Base-by-base conservation (phyloP, 345 rosid species). In the Raphanus sativus region DNA sequence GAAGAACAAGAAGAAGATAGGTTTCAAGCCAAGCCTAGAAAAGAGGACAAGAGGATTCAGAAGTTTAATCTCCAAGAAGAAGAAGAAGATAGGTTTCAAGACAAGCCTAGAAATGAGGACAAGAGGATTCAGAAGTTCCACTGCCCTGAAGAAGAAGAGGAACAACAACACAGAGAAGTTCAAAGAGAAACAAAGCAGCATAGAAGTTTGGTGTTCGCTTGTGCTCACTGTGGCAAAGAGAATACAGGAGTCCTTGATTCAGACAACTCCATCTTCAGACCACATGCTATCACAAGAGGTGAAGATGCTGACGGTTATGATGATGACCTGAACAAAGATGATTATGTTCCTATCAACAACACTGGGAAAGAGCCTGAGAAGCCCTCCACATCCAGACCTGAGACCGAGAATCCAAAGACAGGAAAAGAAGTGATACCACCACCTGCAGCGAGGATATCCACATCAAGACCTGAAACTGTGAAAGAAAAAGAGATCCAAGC, bases 221-320 rank as follows among this genome's bases (percentile, higher is more conserved):
- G 79, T 63, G 16, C 30, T 54, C 78, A 79, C 45, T 79, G 82
- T 56, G 78, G 75, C 71, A 68, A 74, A 67, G 75, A 56, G 52
- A 74, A 62, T 60, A 55, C 74, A 67, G 62, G 66, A 62, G 16
- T 63, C 25, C 52, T 24, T 42, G 62, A 73, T 6, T 55, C 75
- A 38, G 30, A 4, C 16, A 64, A 24, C 61, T 79, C 70, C 38
- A 50, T 40, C 67, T 32, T 29, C 12, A 40, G 65, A 54, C 69
- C 60, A 21, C 52, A 62, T 17, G 61, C 40, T 61, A 17, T 40
- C 24, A 9, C 67, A 62, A 40, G 74, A 79, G 70, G 61, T 54
- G 78, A 52, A 38, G 30, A 55, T 38, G 40, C 8, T 34, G 40
- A 2, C 8, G 10, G 7, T 34, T 71, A 63, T 68, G 71, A 16